These are phyloP conservation scores for Macadamia integrifolia DNA, from an alignment of 164 flowering plant genomes.

Conservation along the genomic window DNA sequence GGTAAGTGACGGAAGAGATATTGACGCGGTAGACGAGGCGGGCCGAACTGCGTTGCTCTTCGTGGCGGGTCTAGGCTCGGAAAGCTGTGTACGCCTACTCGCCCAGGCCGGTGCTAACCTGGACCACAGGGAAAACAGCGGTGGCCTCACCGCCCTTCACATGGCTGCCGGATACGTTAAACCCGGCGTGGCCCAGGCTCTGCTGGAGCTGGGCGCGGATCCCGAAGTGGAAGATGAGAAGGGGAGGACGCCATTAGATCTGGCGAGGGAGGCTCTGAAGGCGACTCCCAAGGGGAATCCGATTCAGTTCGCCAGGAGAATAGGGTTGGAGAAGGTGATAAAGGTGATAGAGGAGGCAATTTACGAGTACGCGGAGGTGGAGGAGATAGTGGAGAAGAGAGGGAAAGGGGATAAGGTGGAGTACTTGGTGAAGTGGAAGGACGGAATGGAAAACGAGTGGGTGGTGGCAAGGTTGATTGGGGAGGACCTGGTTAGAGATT, in stretches of 20 bases:
- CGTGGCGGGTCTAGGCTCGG: conserved; percentile 86
- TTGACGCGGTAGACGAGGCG: conserved; percentile 71
- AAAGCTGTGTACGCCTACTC: conserved; percentile 47
- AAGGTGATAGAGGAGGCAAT: conserved; percentile 48
- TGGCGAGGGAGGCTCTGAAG: conserved; percentile 57
- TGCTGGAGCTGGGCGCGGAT: conserved; percentile 73
- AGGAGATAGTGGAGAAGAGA: conserved; percentile 79
- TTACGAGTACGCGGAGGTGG: conserved; percentile 90
- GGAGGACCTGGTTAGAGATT: conserved; percentile 75
- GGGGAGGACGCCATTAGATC: conserved; percentile 57
- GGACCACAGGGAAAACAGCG: conserved; percentile 46
- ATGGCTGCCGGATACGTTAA: conserved; percentile 97
- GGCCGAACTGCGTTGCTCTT: conserved; percentile 87
- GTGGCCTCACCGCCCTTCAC: conserved; percentile 79
- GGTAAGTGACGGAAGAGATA: conserved; percentile 39
- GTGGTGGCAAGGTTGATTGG: conserved; percentile 46
- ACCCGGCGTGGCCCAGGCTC: conserved; percentile 41
- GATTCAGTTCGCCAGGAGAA: conserved; percentile 63
- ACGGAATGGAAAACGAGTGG: conserved; percentile 83
- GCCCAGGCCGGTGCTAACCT: conserved; percentile 72
- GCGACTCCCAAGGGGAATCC: conserved; percentile 74
- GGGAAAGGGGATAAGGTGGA: conserved; percentile 66
- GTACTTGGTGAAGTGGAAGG: conserved; percentile 85
- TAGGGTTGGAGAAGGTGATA: conserved; percentile 65
- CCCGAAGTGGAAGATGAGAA: conserved; percentile 59